These are phyloP conservation scores for Polytrichum commune DNA, from an alignment of 225 moss, liverwort and hornwort species.

Conservation along the genomic window DNA sequence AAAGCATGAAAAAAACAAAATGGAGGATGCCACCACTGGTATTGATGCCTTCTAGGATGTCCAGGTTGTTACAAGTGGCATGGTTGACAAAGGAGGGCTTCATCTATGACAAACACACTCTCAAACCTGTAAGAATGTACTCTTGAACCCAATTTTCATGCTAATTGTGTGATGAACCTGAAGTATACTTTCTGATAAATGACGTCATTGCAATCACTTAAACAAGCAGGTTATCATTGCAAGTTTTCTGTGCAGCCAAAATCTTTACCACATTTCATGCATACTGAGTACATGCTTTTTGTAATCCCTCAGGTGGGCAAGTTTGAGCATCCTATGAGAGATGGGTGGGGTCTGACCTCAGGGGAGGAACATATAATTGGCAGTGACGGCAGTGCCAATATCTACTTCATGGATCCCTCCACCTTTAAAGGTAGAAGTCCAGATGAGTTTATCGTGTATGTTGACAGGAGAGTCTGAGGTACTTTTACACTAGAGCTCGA, in stretches of 20 bases:
- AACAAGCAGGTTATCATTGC: no score
- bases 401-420: slow-evolving; percentile 92
- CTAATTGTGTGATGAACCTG: no score
- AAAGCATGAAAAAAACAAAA: no score
- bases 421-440: slow-evolving; percentile 65
- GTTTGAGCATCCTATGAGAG: slow-evolving; percentile 78
- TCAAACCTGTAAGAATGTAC: slow-evolving; percentile 46
- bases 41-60: slow-evolving; percentile 11
- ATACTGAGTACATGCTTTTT: background rate
- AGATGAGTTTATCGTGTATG: no score
- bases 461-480: no score
- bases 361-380: slow-evolving; percentile 73
- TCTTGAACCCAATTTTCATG: background rate
- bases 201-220: no score
- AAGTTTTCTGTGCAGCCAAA: no score
- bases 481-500: no score
- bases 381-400: slow-evolving; percentile 86
- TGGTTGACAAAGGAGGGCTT: slow-evolving; percentile 72
- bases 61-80: slow-evolving; percentile 88
- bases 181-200: no score
- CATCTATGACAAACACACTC: slow-evolving; percentile 73
- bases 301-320: slow-evolving; percentile 45
- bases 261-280: no score
- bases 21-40: background rate
- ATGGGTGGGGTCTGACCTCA: slow-evolving; percentile 97